Percentiles rank a stretch among this genome's conserved stretches.
Conservation (phyloP, 129 eudicot genomes). For the Heracleum sosnowskyi region DNA sequence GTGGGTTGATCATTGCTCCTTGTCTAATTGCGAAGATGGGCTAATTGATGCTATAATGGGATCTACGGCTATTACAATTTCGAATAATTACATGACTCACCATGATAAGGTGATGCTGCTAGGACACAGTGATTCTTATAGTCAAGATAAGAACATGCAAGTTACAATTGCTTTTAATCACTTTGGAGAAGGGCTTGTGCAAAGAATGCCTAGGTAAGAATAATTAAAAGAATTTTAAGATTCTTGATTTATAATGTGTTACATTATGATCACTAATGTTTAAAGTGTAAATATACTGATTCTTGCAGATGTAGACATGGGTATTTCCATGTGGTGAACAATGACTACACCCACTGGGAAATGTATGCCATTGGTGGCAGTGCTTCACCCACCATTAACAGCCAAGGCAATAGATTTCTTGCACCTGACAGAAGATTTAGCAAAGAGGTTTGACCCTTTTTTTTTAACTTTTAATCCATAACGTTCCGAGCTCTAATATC, state of each 20-base stretch:
- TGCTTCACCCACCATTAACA: slow-evolving; percentile 53
- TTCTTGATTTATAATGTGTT: background rate
- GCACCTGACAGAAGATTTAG: slow-evolving; percentile 8
- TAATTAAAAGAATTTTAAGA: background rate
- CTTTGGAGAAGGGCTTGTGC: slow-evolving; percentile 89
- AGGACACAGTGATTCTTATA: slow-evolving; percentile 65
- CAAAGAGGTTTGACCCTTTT: slow-evolving; percentile 3
- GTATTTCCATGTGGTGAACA: slow-evolving; percentile 57
- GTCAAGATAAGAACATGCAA: slow-evolving; percentile 73
- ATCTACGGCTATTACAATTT: slow-evolving; percentile 73
- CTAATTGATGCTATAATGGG: slow-evolving; percentile 73
- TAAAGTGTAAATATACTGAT: background rate
- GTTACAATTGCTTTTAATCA: slow-evolving; percentile 82
- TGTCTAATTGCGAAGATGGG: slow-evolving; percentile 69
- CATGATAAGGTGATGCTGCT: slow-evolving; percentile 84
- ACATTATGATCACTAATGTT: background rate
- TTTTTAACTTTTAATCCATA: no score
- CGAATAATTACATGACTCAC: slow-evolving; percentile 70
- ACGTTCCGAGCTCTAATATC: no score
- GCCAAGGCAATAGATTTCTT: slow-evolving; percentile 60
- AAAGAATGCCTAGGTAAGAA: slow-evolving; percentile 78
- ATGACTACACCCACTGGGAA: slow-evolving; percentile 55
- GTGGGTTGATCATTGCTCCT: slow-evolving; percentile 80
- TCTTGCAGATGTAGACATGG: slow-evolving; percentile 42
- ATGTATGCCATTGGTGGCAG: slow-evolving; percentile 71